Conservation (phyloP, 2,329 filamentous ascomycete genomes). For the Cylindrodendrum hubeiense region DNA sequence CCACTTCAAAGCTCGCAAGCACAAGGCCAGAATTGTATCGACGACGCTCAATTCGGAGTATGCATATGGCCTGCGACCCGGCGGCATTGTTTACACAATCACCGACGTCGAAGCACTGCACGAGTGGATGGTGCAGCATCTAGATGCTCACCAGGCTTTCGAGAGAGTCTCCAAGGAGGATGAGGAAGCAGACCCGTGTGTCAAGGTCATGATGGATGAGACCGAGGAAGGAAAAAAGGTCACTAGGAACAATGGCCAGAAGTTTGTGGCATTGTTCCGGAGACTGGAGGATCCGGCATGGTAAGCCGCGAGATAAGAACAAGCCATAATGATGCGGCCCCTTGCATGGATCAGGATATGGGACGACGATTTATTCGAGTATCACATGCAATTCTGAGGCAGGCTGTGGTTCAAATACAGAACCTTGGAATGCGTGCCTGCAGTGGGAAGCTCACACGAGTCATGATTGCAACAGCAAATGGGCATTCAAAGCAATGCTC, state of each 20-base stretch:
- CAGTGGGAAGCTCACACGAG: slow-evolving; percentile 17
- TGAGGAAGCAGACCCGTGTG: slow-evolving; percentile 76
- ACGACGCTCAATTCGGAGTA: slow-evolving; percentile 92
- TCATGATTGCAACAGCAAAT: neutral
- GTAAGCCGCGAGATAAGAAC: slow-evolving; percentile 54
- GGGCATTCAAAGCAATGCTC: neutral
- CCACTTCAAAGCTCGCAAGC: slow-evolving; percentile 97
- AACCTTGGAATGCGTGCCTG: neutral
- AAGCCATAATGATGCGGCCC: slow-evolving; percentile 10
- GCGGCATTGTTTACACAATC: slow-evolving; percentile 93
- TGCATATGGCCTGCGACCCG: slow-evolving; percentile 85
- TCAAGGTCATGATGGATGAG: slow-evolving; percentile 80
- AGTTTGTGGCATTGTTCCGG: slow-evolving; percentile 91
- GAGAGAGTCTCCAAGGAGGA: slow-evolving; percentile 79
- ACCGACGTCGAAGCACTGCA: slow-evolving; percentile 97
- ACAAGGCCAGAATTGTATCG: slow-evolving; percentile 95
- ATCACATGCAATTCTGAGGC: slow-evolving; percentile 25
- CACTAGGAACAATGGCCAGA: slow-evolving; percentile 86
- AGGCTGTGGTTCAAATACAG: neutral
- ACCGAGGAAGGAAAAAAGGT: slow-evolving; percentile 99
- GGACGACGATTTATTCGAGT: slow-evolving; percentile 6
- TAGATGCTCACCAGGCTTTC: slow-evolving; percentile 83
- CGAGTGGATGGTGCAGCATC: slow-evolving; percentile 91
- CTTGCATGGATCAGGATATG: slow-evolving; percentile 7
- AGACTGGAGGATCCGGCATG: slow-evolving; percentile 84